A percentile compares a stretch with the other conserved stretches of the same genome.
Conservation (phyloP, 306 rosid species). For the Cicer pinnatifidum region DNA sequence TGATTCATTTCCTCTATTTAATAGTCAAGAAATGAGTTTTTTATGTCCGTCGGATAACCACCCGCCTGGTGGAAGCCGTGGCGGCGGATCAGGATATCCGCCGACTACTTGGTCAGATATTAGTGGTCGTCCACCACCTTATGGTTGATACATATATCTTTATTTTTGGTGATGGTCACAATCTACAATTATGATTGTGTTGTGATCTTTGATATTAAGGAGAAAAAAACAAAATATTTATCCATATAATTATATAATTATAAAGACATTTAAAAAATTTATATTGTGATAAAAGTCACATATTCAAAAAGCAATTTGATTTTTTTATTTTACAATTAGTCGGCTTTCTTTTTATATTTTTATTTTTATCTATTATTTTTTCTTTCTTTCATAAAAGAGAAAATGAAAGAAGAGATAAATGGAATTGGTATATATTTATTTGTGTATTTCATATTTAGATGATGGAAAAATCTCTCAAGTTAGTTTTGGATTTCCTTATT, state of each 20-base stretch:
- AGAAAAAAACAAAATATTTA: not conserved
- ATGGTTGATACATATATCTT: constrained; percentile 50
- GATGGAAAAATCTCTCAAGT: not conserved
- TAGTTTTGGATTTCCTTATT: constrained; percentile 6
- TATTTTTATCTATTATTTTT: not conserved
- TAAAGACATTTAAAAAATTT: not conserved
- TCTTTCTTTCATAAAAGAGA: constrained; percentile 4
- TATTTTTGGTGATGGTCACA: not conserved
- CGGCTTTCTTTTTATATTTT: not conserved
- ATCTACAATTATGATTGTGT: not conserved
- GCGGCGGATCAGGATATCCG: constrained; percentile 41
- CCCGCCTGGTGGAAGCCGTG: constrained; percentile 35
- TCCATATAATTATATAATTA: not conserved
- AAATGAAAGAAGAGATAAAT: not conserved
- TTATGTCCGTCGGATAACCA: constrained; percentile 51
- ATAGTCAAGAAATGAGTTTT: constrained; percentile 53
- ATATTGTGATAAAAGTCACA: not conserved
- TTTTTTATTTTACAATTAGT: constrained; percentile 50
- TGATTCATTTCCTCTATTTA: constrained; percentile 65
- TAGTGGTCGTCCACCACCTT: constrained; percentile 58
- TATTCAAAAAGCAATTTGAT: not conserved
- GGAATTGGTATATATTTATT: not conserved
- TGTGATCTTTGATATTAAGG: not conserved
- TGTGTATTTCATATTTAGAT: not conserved
- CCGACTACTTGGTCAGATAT: constrained; percentile 69